phyloP scores from a whole-genome alignment of 257 asterid species.

The Plantago elongata region DNA sequence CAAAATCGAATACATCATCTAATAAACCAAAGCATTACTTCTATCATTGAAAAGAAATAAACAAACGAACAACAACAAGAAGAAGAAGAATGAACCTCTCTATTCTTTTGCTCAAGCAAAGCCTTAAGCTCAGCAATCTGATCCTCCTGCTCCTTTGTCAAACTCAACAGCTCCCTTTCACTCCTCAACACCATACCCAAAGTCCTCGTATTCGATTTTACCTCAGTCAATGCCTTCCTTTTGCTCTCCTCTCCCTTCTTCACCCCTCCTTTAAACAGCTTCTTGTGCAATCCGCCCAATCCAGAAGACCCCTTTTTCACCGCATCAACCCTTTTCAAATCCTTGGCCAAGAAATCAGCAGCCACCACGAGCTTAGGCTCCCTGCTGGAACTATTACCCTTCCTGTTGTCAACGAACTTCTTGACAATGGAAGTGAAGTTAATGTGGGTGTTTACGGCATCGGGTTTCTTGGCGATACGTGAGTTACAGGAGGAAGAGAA shows the following conservation, averaged over 20 bases:
- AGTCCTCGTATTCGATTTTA: conserved; percentile 73
- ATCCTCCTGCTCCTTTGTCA: conserved; percentile 61
- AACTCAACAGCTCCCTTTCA: conserved; percentile 79
- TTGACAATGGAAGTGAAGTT: conserved; percentile 64
- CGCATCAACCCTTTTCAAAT: conserved; percentile 47
- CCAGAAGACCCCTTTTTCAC: conserved; percentile 41
- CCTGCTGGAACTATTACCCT: conserved; percentile 34
- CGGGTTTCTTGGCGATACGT: conserved; percentile 36
- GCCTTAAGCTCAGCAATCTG: conserved; percentile 58
- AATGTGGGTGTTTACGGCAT: conserved; percentile 13
- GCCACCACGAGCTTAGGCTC: conserved; percentile 46
- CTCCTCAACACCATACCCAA: conserved; percentile 90
- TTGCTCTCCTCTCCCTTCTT: conserved; percentile 49
- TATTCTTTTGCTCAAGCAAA: conserved; percentile 57
- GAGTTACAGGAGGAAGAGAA: conserved; percentile 14
- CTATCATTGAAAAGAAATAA: background rate
- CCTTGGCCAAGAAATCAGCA: conserved; percentile 56
- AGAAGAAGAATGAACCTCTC: background rate
- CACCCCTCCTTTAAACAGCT: conserved; percentile 67
- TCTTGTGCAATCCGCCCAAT: conserved; percentile 65
- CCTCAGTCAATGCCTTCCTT: conserved; percentile 77
- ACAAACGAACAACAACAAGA: too few relatives aligned
- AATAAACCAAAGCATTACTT: background rate
- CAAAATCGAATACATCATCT: background rate
- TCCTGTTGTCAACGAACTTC: conserved; percentile 62